phyloP scores from a whole-genome alignment of 139 green algal species.

The Picochlorum sp. region DNA sequence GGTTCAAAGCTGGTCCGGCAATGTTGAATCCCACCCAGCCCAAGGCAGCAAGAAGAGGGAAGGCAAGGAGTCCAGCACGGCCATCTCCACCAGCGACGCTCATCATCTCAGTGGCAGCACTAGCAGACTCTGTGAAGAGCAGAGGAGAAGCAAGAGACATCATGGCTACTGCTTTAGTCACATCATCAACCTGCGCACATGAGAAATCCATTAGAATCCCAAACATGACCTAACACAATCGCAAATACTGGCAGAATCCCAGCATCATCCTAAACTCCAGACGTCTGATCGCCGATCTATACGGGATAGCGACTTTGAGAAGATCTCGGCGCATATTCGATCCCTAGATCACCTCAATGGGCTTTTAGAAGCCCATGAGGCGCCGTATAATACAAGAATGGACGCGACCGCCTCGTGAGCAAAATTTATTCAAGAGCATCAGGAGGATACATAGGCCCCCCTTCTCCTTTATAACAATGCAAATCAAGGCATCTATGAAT shows the following conservation, averaged over 20 bases:
- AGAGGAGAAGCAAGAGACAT: slow-evolving; percentile 32
- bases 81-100: slow-evolving; percentile 44
- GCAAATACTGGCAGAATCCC: neutral
- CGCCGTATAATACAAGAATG: too few relatives aligned
- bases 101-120: slow-evolving; percentile 64
- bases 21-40: slow-evolving; percentile 32
- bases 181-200: slow-evolving; percentile 16
- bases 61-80: slow-evolving; percentile 13
- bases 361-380: too few relatives aligned
- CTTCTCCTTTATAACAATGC: too few relatives aligned
- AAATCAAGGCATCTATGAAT: too few relatives aligned
- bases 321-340: neutral
- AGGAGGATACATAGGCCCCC: too few relatives aligned
- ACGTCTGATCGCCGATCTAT: neutral
- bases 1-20: slow-evolving; percentile 17
- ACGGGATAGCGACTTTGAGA: neutral
- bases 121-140: slow-evolving; percentile 32
- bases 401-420: too few relatives aligned
- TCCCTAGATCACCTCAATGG: neutral
- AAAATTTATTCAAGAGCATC: too few relatives aligned
- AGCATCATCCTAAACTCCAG: neutral
- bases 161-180: slow-evolving; percentile 11
- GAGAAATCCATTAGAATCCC: neutral
- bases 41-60: slow-evolving; percentile 16
- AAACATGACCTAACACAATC: neutral